Evolutionary conservation across 148 eudicot species (phyloP).

Genomic region (Diospyros lotus): DNA sequence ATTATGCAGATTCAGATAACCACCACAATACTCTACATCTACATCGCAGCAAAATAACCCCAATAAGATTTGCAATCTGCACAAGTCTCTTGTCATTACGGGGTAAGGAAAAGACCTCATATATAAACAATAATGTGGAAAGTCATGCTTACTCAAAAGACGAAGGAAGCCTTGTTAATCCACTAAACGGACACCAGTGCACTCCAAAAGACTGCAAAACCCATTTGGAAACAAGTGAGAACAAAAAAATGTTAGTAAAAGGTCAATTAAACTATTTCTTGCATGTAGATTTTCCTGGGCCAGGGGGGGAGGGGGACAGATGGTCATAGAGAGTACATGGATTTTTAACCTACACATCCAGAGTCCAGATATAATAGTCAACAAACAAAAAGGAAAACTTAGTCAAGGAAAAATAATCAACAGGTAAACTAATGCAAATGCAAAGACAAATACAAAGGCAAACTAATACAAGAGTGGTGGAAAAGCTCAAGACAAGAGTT

Average conservation of each 20-base stretch:
- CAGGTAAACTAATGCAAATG: too few species aligned
- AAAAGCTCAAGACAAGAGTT: too few species aligned
- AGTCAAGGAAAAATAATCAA: too few species aligned
- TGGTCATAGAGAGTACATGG: not conserved
- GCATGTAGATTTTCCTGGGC: not conserved
- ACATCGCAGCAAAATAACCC: not conserved
- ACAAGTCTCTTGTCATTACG: too few species aligned
- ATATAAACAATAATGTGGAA: not conserved
- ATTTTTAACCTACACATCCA: not conserved
- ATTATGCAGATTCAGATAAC: too few species aligned
- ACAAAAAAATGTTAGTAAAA: not conserved
- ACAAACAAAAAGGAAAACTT: too few species aligned
- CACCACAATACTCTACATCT: not conserved
- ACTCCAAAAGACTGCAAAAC: constrained; percentile 84
- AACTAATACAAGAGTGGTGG: too few species aligned
- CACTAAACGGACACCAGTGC: constrained; percentile 88
- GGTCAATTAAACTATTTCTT: constrained; percentile 10
- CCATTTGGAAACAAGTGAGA: not conserved
- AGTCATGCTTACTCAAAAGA: constrained; percentile 77
- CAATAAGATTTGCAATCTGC: too few species aligned
- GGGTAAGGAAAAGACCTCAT: not conserved
- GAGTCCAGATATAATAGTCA: not conserved
- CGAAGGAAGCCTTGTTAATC: constrained; percentile 63
- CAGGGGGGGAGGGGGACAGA: not conserved
- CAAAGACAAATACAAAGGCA: too few species aligned